Evolutionary conservation across 768 basidiomycete species (phyloP).

Genomic region (Pluteus cervinus): DNA sequence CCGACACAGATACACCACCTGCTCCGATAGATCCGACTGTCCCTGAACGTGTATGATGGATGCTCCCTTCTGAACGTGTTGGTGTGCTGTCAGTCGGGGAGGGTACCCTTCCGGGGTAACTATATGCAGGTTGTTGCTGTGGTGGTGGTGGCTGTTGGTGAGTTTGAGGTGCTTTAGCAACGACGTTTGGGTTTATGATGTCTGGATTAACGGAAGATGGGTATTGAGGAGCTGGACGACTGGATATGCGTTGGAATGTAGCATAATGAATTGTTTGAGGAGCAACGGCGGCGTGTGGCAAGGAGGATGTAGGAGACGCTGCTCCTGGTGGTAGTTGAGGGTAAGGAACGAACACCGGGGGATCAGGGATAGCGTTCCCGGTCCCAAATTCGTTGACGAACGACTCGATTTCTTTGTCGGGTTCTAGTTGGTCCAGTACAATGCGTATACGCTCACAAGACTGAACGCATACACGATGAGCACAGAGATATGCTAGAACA

Average conservation of each 20-base stretch:
- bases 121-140: too few species aligned
- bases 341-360: conserved; percentile 71
- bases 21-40: too few species aligned
- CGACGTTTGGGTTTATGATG: too few species aligned
- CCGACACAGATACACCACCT: too few species aligned
- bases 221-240: conserved; percentile 15
- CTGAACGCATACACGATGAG: conserved; percentile 34
- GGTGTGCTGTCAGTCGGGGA: too few species aligned
- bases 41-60: too few species aligned
- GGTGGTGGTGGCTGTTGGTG: conserved; percentile 8
- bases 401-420: conserved; percentile 75
- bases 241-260: conserved; percentile 24
- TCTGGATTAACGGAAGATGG: conserved; percentile 4
- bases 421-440: conserved; percentile 80
- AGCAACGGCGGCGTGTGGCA: conserved; percentile 7
- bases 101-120: too few species aligned
- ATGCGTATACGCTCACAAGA: conserved; percentile 87
- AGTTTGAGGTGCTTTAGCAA: too few species aligned
- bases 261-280: conserved; percentile 8
- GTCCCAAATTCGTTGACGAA: conserved; percentile 89
- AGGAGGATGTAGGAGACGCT: conserved; percentile 3
- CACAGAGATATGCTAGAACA: conserved; percentile 5
- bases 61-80: too few species aligned
- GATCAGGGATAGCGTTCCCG: conserved; percentile 74
- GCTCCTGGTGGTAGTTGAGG: conserved; percentile 24